Percentiles rank a stretch among this genome's conserved stretches.
phyloP scores from a whole-genome alignment of 1,284 basidiomycete genomes.

The Leccinum holopus region DNA sequence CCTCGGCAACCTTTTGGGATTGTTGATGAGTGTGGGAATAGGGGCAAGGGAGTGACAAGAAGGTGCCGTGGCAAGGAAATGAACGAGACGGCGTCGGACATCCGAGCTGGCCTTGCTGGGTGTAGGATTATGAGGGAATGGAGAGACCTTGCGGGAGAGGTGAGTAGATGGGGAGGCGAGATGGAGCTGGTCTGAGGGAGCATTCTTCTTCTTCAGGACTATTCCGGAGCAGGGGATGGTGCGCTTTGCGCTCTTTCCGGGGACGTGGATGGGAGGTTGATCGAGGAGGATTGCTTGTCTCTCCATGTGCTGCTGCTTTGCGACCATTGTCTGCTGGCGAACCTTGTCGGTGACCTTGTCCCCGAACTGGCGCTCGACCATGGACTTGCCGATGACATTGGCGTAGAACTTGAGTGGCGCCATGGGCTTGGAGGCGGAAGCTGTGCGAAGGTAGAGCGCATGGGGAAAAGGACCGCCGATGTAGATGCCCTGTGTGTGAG shows the following conservation, averaged over 20 bases:
- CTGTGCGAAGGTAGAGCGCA: conserved; percentile 58
- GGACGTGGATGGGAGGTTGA: conserved; percentile 30
- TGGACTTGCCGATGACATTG: conserved; percentile 65
- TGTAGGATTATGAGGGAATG: conserved; percentile 25
- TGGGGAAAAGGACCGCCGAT: conserved; percentile 61
- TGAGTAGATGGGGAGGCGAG: conserved; percentile 26
- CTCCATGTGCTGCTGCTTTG: conserved; percentile 53
- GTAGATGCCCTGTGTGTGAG: conserved; percentile 52
- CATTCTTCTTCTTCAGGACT: conserved; percentile 31
- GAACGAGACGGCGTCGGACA: conserved; percentile 51
- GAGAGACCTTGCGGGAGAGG: conserved; percentile 29
- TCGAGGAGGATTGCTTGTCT: conserved; percentile 55
- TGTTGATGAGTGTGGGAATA: not conserved
- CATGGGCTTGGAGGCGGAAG: conserved; percentile 53
- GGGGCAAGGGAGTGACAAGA: not conserved
- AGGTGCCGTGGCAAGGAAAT: conserved; percentile 49
- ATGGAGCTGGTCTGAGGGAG: conserved; percentile 35
- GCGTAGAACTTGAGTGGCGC: conserved; percentile 70
- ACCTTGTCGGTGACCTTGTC: conserved; percentile 51
- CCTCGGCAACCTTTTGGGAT: conserved; percentile 50
- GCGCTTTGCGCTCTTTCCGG: conserved; percentile 31
- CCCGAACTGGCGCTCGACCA: conserved; percentile 59
- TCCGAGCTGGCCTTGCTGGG: conserved; percentile 22
- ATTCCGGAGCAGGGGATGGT: conserved; percentile 35
- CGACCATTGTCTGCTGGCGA: conserved; percentile 54